phyloP scores from a whole-genome alignment of 1,284 basidiomycete genomes.

The Rhodotorula sp. region DNA sequence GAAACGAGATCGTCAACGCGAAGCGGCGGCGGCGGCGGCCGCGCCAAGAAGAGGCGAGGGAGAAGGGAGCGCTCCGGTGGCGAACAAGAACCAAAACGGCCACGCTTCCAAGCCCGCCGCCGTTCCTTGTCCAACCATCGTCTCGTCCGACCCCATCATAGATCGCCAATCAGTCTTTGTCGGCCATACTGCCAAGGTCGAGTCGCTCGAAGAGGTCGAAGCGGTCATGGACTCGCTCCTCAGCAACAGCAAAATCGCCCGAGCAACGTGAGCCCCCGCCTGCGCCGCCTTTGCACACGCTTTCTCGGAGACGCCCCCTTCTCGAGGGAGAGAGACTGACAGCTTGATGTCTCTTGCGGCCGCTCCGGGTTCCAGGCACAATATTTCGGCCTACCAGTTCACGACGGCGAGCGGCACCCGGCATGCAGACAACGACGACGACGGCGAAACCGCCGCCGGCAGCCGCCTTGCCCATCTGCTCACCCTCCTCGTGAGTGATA shows the following conservation, averaged over 20 bases:
- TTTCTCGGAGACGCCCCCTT: too few species aligned
- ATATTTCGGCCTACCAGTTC: slow-evolving; percentile 35
- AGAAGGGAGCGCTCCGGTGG: neutral
- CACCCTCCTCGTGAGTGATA: slow-evolving; percentile 69
- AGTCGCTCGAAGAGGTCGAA: slow-evolving; percentile 31
- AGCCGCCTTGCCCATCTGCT: slow-evolving; percentile 79
- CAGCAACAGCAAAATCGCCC: slow-evolving; percentile 34
- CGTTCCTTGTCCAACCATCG: slow-evolving; percentile 28
- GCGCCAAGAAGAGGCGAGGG: neutral
- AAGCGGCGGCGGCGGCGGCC: neutral
- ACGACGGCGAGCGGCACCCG: slow-evolving; percentile 15
- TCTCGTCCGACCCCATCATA: slow-evolving; percentile 24
- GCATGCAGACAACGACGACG: slow-evolving; percentile 75
- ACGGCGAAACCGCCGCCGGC: slow-evolving; percentile 87
- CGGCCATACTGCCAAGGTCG: slow-evolving; percentile 30
- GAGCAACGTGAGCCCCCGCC: slow-evolving; percentile 22
- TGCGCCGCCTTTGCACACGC: too few species aligned
- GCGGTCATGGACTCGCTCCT: slow-evolving; percentile 33
- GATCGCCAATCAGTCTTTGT: slow-evolving; percentile 39
- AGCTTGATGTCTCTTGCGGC: neutral
- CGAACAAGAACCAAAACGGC: neutral
- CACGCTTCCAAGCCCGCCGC: neutral
- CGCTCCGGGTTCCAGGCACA: slow-evolving; percentile 21
- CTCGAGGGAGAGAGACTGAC: too few species aligned
- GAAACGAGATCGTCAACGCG: neutral